phyloP scores from a whole-genome alignment of 345 rosid genomes.

The Laguncularia racemosa region DNA sequence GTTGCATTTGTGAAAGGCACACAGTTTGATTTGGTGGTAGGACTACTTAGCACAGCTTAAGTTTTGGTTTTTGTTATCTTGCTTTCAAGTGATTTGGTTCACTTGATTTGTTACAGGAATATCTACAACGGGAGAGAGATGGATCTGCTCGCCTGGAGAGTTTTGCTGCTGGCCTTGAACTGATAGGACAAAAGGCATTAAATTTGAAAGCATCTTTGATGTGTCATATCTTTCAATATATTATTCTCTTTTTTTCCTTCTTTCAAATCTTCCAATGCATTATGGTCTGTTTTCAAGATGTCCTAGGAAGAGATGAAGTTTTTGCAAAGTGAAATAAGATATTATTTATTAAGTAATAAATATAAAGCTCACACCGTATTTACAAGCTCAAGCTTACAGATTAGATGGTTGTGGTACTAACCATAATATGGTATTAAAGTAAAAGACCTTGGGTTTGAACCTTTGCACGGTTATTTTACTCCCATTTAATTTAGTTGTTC shows the following conservation, averaged over 20 bases:
- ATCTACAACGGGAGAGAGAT: constrained; percentile 86
- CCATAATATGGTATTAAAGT: too few species aligned
- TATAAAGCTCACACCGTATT: too few species aligned
- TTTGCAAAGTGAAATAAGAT: too few species aligned
- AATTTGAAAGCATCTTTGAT: not conserved
- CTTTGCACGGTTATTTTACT: too few species aligned
- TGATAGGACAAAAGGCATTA: constrained; percentile 76
- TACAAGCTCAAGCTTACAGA: too few species aligned
- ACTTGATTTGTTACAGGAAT: constrained; percentile 50
- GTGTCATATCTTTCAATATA: constrained; percentile 1
- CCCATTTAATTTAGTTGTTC: too few species aligned
- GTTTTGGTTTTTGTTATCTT: constrained; percentile 5
- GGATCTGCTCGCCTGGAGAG: constrained; percentile 85
- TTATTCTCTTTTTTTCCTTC: not conserved
- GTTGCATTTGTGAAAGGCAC: constrained; percentile 99
- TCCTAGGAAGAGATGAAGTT: too few species aligned
- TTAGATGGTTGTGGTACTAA: too few species aligned
- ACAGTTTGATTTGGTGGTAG: constrained; percentile 96
- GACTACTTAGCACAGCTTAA: constrained; percentile 11
- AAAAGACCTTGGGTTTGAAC: too few species aligned
- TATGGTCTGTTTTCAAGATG: not conserved
- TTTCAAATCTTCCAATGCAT: not conserved
- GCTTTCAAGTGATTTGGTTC: constrained; percentile 7
- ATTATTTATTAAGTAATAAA: too few species aligned
- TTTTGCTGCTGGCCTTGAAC: constrained; percentile 86